Evolutionary conservation across 768 basidiomycete species (phyloP).

Genomic region (Amanita fuliginea): DNA sequence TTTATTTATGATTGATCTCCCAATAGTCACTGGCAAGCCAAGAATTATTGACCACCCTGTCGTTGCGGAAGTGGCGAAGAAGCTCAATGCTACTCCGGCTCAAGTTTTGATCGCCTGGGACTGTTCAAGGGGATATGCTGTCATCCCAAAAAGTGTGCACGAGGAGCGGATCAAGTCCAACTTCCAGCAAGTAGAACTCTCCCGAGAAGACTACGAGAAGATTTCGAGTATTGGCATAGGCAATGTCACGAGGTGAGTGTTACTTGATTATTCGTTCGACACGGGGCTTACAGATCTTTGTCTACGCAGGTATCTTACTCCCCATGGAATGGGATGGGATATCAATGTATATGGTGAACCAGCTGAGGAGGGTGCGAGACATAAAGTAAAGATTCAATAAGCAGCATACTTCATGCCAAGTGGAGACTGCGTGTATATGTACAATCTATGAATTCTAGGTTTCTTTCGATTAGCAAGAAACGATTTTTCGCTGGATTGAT

Average conservation of each 20-base stretch:
- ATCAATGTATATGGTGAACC: conserved; percentile 63
- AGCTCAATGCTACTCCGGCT: conserved; percentile 55
- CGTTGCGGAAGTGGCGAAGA: conserved; percentile 52
- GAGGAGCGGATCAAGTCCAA: conserved; percentile 64
- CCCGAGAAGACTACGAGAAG: conserved; percentile 54
- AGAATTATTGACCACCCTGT: conserved; percentile 58
- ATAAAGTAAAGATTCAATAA: conserved; percentile 21
- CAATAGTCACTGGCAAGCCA: conserved; percentile 45
- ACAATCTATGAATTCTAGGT: too few relatives aligned
- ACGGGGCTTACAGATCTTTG: not conserved
- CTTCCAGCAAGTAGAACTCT: conserved; percentile 64
- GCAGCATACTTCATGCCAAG: too few relatives aligned
- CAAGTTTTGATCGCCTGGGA: conserved; percentile 84
- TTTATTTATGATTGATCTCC: not conserved
- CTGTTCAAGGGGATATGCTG: conserved; percentile 59
- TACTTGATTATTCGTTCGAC: not conserved
- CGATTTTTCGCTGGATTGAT: not conserved
- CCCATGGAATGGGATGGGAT: conserved; percentile 52
- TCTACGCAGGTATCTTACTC: conserved; percentile 53
- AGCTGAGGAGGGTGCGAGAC: conserved; percentile 34
- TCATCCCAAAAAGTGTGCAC: conserved; percentile 79
- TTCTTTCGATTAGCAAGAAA: too few relatives aligned
- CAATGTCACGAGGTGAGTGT: conserved; percentile 29
- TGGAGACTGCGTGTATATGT: too few relatives aligned
- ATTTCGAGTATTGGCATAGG: conserved; percentile 38